phyloP scores from a whole-genome alignment of 148 eudicot genomes.

The Silene conica region DNA sequence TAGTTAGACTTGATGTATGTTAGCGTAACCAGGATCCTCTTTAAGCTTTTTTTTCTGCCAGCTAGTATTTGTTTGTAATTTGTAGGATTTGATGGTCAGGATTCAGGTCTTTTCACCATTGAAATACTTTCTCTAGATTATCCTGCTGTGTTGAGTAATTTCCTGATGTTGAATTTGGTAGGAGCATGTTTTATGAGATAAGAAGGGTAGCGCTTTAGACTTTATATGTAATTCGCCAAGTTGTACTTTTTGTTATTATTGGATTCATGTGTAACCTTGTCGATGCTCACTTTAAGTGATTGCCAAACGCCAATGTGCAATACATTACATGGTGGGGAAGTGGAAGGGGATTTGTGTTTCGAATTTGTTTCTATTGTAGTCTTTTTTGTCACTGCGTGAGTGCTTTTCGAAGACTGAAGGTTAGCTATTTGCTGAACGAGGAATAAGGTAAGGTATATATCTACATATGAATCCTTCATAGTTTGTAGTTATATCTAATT shows the following conservation, averaged over 20 bases:
- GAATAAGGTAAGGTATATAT: too few species aligned
- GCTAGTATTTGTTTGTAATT: conserved; percentile 29
- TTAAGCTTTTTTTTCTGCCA: conserved; percentile 17
- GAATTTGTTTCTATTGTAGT: not conserved
- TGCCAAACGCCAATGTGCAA: not conserved
- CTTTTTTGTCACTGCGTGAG: not conserved
- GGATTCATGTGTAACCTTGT: not conserved
- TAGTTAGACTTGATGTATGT: conserved; percentile 36
- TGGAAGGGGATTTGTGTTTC: not conserved
- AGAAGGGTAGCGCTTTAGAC: not conserved
- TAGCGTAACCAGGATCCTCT: conserved; percentile 29
- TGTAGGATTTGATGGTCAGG: conserved; percentile 29
- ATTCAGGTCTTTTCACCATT: conserved; percentile 23
- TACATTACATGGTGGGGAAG: not conserved
- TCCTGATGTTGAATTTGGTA: conserved; percentile 27
- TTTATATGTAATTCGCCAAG: conserved; percentile 3
- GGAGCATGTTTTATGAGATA: not conserved
- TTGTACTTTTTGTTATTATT: conserved; percentile 8
- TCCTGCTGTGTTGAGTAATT: conserved; percentile 23
- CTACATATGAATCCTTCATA: too few species aligned
- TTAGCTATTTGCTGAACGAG: too few species aligned
- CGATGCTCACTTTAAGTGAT: too few species aligned
- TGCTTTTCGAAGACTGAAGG: too few species aligned
- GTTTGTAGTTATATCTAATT: too few species aligned
- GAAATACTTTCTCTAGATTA: conserved; percentile 22